phyloP scores from a whole-genome alignment of 345 rosid species.

The Aegle marmelos region DNA sequence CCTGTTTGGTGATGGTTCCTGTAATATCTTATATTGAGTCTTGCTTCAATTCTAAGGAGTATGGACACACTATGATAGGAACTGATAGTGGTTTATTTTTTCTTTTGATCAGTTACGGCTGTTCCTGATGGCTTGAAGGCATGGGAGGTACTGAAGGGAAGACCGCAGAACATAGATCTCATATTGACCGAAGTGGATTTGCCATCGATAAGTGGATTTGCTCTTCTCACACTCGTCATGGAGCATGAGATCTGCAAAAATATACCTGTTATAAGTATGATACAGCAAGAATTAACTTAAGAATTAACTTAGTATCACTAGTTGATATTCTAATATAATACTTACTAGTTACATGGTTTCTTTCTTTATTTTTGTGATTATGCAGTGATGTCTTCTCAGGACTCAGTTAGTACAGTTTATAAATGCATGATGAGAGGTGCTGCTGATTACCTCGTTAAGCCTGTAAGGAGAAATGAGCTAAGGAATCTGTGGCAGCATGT shows the following conservation, averaged over 20 bases:
- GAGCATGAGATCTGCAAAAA: slow-evolving; percentile 89
- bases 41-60: not conserved
- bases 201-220: slow-evolving; percentile 82
- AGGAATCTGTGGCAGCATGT: slow-evolving; percentile 97
- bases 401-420: slow-evolving; percentile 78
- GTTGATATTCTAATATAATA: not conserved
- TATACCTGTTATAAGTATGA: slow-evolving; percentile 92
- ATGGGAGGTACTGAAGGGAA: slow-evolving; percentile 85
- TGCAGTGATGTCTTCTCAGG: slow-evolving; percentile 95
- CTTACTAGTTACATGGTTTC: not conserved
- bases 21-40: not conserved
- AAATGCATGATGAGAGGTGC: slow-evolving; percentile 96
- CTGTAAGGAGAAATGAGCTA: slow-evolving; percentile 86
- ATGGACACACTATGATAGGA: not conserved
- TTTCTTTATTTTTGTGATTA: slow-evolving; percentile 9
- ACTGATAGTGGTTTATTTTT: slow-evolving; percentile 9
- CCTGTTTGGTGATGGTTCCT: not conserved
- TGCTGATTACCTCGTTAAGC: slow-evolving; percentile 93
- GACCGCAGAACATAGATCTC: slow-evolving; percentile 61
- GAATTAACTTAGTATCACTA: not conserved
- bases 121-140: slow-evolving; percentile 91
- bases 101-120: slow-evolving; percentile 56
- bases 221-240: slow-evolving; percentile 82
- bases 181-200: slow-evolving; percentile 88
- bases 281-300: not conserved